Evolutionary conservation across 768 basidiomycete species (phyloP).

Genomic region (Leucosporidium creatinivorum): DNA sequence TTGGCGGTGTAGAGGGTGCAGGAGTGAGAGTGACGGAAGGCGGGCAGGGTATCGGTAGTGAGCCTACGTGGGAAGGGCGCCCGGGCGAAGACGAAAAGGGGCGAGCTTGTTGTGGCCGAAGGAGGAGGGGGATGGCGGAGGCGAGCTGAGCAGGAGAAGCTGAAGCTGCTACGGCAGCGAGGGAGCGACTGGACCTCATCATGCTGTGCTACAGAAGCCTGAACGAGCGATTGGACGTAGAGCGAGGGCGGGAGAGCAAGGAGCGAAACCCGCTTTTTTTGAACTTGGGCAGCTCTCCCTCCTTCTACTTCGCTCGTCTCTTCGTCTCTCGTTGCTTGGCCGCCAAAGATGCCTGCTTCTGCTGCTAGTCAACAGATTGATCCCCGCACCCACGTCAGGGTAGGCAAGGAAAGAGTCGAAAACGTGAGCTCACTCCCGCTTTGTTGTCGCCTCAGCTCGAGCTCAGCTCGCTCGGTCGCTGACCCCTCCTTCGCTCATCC

Average conservation of each 20-base stretch:
- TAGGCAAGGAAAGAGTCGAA: slow-evolving; percentile 32
- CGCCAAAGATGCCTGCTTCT: not conserved
- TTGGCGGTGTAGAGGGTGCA: not conserved
- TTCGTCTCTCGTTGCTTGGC: slow-evolving; percentile 1
- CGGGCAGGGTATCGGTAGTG: slow-evolving; percentile 20
- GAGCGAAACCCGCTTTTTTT: not conserved
- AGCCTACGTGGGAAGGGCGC: slow-evolving; percentile 20
- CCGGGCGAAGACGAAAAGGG: not conserved
- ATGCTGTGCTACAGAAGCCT: too few relatives aligned
- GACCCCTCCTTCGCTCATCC: not conserved
- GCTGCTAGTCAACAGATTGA: slow-evolving; percentile 14
- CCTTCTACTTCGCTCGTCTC: not conserved
- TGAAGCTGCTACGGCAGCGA: too few relatives aligned
- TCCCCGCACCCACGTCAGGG: slow-evolving; percentile 18
- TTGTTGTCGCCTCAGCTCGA: not conserved
- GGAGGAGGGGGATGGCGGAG: too few relatives aligned
- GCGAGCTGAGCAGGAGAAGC: too few relatives aligned
- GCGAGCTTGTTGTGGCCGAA: not conserved
- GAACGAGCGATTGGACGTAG: too few relatives aligned
- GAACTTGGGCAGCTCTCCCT: not conserved
- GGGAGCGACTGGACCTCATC: too few relatives aligned
- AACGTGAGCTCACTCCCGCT: slow-evolving; percentile 12
- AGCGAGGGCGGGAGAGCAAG: not conserved
- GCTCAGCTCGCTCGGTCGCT: too few relatives aligned
- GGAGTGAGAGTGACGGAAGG: slow-evolving; percentile 10